A percentile compares a stretch with the other conserved stretches of the same genome.
Evolutionary conservation across 2,329 filamentous ascomycete species (phyloP).

Genomic region (Fusarium mangiferae): DNA sequence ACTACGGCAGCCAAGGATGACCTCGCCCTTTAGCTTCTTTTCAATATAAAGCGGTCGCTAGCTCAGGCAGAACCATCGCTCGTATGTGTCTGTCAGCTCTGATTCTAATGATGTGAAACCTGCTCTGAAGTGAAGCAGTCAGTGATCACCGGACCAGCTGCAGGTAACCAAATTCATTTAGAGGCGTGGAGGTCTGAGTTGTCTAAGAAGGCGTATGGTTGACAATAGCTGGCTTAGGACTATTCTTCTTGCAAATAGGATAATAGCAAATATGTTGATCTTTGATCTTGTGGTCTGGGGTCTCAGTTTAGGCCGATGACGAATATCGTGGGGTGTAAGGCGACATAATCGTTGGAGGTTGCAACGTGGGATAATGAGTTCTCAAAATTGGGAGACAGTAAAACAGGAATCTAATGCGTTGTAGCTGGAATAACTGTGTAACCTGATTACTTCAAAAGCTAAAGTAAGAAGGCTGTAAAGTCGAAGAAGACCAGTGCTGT

Average conservation of each 20-base stretch:
- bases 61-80: not conserved
- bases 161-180: constrained; percentile 8
- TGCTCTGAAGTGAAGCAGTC: not conserved
- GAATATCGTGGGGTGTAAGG: constrained; percentile 43
- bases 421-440: not conserved
- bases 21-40: not conserved
- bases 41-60: not conserved
- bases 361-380: not conserved
- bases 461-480: not conserved
- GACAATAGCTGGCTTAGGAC: constrained; percentile 5
- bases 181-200: constrained; percentile 22
- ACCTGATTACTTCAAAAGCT: not conserved
- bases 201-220: constrained; percentile 7
- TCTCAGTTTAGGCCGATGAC: constrained; percentile 36
- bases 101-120: not conserved
- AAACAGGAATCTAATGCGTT: not conserved
- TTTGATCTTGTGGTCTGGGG: constrained; percentile 28
- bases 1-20: not conserved
- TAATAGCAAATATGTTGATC: not conserved
- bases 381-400: not conserved
- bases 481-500: not conserved
- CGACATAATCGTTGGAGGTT: constrained; percentile 30
- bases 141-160: constrained; percentile 14
- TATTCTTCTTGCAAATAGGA: constrained; percentile 29
- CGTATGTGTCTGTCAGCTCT: not conserved